phyloP scores from a whole-genome alignment of 441 rosid genomes.

The Caryocar brasiliense region DNA sequence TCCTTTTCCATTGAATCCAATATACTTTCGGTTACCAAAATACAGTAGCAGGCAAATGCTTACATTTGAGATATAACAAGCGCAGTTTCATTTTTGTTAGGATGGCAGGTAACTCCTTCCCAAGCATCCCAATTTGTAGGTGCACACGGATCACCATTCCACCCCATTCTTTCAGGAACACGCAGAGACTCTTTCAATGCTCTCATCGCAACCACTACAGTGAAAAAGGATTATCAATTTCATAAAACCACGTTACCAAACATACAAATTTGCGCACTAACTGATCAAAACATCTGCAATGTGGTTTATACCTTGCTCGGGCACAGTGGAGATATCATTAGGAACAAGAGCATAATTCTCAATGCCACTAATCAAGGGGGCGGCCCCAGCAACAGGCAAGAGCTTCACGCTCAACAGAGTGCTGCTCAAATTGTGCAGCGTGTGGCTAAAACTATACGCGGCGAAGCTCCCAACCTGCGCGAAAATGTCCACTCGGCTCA shows the following conservation, averaged over 20 bases:
- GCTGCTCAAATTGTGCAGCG: constrained; percentile 57
- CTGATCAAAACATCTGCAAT: too few relatives aligned
- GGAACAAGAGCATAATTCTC: constrained; percentile 91
- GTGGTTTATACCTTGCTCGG: constrained; percentile 62
- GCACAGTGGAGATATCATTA: constrained; percentile 62
- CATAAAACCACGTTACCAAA: too few relatives aligned
- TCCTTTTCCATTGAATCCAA: too few relatives aligned
- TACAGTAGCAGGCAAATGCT: constrained; percentile 15
- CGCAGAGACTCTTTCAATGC: constrained; percentile 81
- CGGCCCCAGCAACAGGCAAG: constrained; percentile 47
- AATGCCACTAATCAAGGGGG: constrained; percentile 67
- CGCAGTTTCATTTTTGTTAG: constrained; percentile 49
- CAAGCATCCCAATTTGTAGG: constrained; percentile 97
- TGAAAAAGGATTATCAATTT: too few relatives aligned
- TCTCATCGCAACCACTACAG: constrained; percentile 70
- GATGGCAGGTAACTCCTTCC: constrained; percentile 89
- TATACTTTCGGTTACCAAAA: too few relatives aligned
- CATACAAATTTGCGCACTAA: too few relatives aligned
- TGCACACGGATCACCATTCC: constrained; percentile 99
- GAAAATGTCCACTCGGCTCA: constrained; percentile 61
- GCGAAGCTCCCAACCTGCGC: constrained; percentile 60
- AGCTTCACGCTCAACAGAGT: constrained; percentile 46
- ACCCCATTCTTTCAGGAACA: constrained; percentile 91
- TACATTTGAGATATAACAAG: constrained; percentile 86
- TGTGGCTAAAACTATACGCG: constrained; percentile 44